A percentile compares a stretch with the other conserved stretches of the same genome.
Conservation (phyloP, 2,329 filamentous ascomycete species). For the Plectosphaerella sp. region DNA sequence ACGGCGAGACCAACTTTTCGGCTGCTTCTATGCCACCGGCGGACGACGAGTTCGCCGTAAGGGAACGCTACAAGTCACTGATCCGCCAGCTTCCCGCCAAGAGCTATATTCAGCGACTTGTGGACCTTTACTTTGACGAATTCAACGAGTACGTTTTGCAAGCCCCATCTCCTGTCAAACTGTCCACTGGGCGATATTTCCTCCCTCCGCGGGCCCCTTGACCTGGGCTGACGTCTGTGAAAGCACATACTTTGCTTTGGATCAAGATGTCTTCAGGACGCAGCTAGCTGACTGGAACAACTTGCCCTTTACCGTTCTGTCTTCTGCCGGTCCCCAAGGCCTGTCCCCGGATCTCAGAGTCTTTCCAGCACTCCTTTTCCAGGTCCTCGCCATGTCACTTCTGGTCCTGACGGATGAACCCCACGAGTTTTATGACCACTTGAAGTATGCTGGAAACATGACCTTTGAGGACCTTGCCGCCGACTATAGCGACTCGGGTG, state of each 20-base stretch:
- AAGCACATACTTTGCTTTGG: constrained; percentile 44
- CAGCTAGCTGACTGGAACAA: constrained; percentile 52
- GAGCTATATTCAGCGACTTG: constrained; percentile 48
- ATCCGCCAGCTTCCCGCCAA: constrained; percentile 54
- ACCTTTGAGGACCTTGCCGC: constrained; percentile 55
- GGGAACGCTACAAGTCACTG: constrained; percentile 54
- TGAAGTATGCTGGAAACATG: constrained; percentile 57
- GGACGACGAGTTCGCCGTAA: constrained; percentile 34
- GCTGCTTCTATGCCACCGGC: constrained; percentile 12
- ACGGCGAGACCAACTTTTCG: constrained; percentile 25
- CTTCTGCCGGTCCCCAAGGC: constrained; percentile 43
- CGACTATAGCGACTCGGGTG: constrained; percentile 57
- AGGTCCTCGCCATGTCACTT: constrained; percentile 51
- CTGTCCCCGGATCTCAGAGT: constrained; percentile 46
- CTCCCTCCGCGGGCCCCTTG: neutral
- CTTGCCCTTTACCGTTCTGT: constrained; percentile 46
- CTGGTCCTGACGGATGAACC: constrained; percentile 44
- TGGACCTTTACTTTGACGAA: constrained; percentile 50
- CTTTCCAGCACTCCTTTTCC: constrained; percentile 57
- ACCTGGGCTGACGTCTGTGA: neutral
- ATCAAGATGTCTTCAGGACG: constrained; percentile 44
- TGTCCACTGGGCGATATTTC: neutral
- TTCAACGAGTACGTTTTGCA: constrained; percentile 45
- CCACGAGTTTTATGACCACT: constrained; percentile 44
- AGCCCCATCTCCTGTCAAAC: neutral